These are phyloP conservation scores for Porcisia deanei DNA, from an alignment of 208 protist genomes.

Conservation along the genomic window DNA sequence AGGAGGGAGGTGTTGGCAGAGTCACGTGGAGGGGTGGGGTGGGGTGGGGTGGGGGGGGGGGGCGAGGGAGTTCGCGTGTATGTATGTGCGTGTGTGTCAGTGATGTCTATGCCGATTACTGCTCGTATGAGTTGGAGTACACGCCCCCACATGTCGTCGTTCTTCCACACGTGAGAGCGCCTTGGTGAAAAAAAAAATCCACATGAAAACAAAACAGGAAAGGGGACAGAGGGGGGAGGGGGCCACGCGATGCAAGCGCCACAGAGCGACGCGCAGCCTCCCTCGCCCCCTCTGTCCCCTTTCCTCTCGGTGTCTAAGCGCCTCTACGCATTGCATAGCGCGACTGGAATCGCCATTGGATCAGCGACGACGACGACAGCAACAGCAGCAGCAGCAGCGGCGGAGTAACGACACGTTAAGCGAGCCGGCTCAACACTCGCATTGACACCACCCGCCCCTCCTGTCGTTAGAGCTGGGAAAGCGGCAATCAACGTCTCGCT, in stretches of 20 bases:
- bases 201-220: not conserved
- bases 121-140: too few species aligned
- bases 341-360: not conserved
- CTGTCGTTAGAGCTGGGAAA: conserved; percentile 16
- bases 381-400: not conserved
- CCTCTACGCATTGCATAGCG: not conserved
- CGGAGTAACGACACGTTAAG: not conserved
- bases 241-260: not conserved
- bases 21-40: too few species aligned
- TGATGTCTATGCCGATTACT: not conserved
- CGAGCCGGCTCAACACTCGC: conserved; percentile 11
- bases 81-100: conserved; percentile 1
- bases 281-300: not conserved
- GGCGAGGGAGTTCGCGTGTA: not conserved
- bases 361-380: not conserved
- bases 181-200: not conserved
- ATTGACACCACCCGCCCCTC: conserved; percentile 12
- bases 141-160: too few species aligned
- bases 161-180: too few species aligned
- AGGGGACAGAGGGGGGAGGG: not conserved
- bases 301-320: not conserved
- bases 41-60: too few species aligned
- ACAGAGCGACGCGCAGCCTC: not conserved
- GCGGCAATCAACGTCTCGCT: conserved; percentile 22
- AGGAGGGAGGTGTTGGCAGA: too few species aligned